Evolutionary conservation across 2,329 filamentous ascomycete genomes (phyloP), one percentile per base, ranked within the genome.

Genomic region (Penicillium sp.): DNA sequence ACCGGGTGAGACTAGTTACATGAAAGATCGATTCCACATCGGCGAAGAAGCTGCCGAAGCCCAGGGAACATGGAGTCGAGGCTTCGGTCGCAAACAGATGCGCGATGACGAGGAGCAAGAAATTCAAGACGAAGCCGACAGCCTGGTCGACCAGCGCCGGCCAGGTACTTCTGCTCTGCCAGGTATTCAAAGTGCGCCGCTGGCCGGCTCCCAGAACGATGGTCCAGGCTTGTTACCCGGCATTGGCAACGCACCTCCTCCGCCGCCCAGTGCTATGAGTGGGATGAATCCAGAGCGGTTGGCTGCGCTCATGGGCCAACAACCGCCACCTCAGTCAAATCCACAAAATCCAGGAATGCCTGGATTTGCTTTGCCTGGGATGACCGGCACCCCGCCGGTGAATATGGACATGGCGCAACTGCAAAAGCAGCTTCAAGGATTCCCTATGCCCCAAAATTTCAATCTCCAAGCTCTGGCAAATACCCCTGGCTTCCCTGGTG

Each of bases 31-130:
- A 54, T 97, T 95, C 72, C 94, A 99, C 70, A 94, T 97, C 59
- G 94, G 94, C 45, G 92, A 97, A 74, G 87, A 90, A 7, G 92
- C 92, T 0, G 93, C 93, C 24, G 92, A 97, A 75, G 92, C 91
- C 0, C 89, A 94, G 71, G 94, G 94, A n/a, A 97, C 92, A 1
- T 97, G 89, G 85, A 92, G 92, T 69, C 85, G 90, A 29, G 87
- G 89, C 38, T 88, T 89, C 54, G 86, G 88, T 52, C 85, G 89
- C 31, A 85, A 87, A 45, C 88, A 94, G 72, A 84, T 89, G 63
- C 88, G 92, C 61, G 92, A 96, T 65, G 92, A 97, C 65, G 94
- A 97, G 72, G 92, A 97, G 68, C 90, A 93, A 68, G 92, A 97
- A 72, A 81, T 89, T 55, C 90, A 97, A 71, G 94, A 97, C 69